Percentiles rank a stretch among this genome's conserved stretches.
These are phyloP conservation scores for Bipolaris oryzae DNA, from an alignment of 2,329 filamentous ascomycete genomes.

Conservation along the genomic window DNA sequence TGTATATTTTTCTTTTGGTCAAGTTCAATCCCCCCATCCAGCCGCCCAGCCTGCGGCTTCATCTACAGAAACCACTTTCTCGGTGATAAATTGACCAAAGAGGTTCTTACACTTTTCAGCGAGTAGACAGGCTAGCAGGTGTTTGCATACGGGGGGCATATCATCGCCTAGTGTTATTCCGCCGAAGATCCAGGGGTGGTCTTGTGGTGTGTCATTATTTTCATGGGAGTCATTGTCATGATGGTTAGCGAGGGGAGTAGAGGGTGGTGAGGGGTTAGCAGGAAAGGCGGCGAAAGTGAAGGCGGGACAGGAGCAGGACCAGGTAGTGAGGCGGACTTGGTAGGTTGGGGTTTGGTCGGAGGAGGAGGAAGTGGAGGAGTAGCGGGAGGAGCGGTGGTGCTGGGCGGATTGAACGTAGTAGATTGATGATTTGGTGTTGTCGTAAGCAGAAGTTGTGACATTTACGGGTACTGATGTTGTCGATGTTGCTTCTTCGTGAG, in stretches of 20 bases:
- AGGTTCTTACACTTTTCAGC: slow-evolving; percentile 67
- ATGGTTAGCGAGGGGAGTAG: neutral
- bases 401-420: slow-evolving; percentile 71
- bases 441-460: neutral
- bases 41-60: slow-evolving; percentile 74
- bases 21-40: slow-evolving; percentile 46
- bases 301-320: slow-evolving; percentile 89
- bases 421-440: slow-evolving; percentile 7
- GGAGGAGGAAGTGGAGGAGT: slow-evolving; percentile 27
- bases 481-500: neutral
- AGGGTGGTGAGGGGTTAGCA: slow-evolving; percentile 25
- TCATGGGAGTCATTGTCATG: neutral
- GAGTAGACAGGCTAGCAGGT: slow-evolving; percentile 82
- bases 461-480: neutral
- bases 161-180: slow-evolving; percentile 53
- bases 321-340: slow-evolving; percentile 73
- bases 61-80: slow-evolving; percentile 62
- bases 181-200: slow-evolving; percentile 39
- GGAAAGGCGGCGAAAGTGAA: slow-evolving; percentile 77
- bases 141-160: slow-evolving; percentile 76
- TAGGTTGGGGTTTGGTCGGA: slow-evolving; percentile 56
- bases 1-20: neutral
- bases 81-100: slow-evolving; percentile 63
- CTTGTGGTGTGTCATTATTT: neutral
- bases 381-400: slow-evolving; percentile 46